These are phyloP conservation scores for Cercospora zeina DNA, from an alignment of 2,329 filamentous ascomycete species.

Conservation along the genomic window DNA sequence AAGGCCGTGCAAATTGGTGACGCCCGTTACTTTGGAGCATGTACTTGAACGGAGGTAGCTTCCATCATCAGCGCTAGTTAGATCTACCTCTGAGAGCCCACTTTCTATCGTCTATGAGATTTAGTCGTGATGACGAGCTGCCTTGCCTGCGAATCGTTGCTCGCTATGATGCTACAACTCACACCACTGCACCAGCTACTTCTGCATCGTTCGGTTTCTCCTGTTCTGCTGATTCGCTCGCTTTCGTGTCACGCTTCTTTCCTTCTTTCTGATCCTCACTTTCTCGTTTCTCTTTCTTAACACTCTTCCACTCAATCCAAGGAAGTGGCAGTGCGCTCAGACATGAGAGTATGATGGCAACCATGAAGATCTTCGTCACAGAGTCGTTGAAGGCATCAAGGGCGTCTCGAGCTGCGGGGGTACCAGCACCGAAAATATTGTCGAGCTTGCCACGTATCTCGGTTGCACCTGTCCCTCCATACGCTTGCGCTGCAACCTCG, in stretches of 20 bases:
- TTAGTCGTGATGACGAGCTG: not conserved
- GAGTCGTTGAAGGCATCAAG: conserved; percentile 12
- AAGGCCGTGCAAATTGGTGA: too few species aligned
- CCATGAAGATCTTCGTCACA: conserved; percentile 18
- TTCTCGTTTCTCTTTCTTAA: conserved; percentile 38
- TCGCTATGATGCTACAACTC: not conserved
- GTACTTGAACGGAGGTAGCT: too few species aligned
- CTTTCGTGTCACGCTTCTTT: not conserved
- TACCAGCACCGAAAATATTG: conserved; percentile 8
- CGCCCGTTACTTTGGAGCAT: too few species aligned
- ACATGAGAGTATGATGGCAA: conserved; percentile 13
- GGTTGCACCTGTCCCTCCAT: conserved; percentile 15
- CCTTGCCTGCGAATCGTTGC: not conserved
- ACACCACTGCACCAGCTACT: not conserved
- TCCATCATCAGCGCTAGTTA: too few species aligned
- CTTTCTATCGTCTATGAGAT: not conserved
- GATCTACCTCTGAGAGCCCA: not conserved
- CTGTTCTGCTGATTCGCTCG: not conserved
- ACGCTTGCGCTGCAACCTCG: not conserved
- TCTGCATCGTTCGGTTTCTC: not conserved
- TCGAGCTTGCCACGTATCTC: conserved; percentile 7
- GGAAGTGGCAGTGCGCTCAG: conserved; percentile 17
- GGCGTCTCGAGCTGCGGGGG: not conserved
- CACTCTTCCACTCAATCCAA: conserved; percentile 28
- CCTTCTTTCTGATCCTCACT: conserved; percentile 15